Conservation (phyloP, 257 asterid species). For the Solanum dulcamara region DNA sequence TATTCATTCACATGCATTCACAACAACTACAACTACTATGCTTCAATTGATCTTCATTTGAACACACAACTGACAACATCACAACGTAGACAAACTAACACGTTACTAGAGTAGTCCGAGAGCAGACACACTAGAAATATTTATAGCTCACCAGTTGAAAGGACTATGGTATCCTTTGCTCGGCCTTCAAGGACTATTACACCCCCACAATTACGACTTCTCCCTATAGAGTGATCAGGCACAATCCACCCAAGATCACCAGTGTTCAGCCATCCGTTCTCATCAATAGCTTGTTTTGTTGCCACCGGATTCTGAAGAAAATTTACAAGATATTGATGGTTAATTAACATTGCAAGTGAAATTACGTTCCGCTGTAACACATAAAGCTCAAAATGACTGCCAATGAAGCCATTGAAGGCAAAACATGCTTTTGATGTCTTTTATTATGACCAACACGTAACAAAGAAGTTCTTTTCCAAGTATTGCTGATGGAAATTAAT, state of each 20-base stretch:
- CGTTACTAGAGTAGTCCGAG: background rate
- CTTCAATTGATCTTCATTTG: background rate
- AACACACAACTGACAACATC: background rate
- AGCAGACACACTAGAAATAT: background rate
- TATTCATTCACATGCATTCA: background rate
- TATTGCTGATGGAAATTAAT: background rate
- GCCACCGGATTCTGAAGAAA: constrained; percentile 47
- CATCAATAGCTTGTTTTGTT: constrained; percentile 61
- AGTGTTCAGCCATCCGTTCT: constrained; percentile 79
- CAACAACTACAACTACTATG: background rate
- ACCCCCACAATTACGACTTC: constrained; percentile 71
- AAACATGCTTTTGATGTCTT: background rate
- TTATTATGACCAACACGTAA: background rate
- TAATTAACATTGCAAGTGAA: background rate
- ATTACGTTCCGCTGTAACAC: too few relatives aligned
- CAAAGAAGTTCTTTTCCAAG: background rate
- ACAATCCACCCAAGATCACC: constrained; percentile 96
- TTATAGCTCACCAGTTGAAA: constrained; percentile 52
- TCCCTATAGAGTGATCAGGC: constrained; percentile 68
- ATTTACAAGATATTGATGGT: background rate
- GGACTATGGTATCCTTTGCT: constrained; percentile 90
- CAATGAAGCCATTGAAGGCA: background rate
- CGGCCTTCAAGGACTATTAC: constrained; percentile 91
- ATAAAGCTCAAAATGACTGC: background rate
- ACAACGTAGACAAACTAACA: background rate